Evolutionary conservation across 352 stramenopile genomes (phyloP), one percentile per base, ranked within the genome.

Genomic region (Phytophthora tubulina): DNA sequence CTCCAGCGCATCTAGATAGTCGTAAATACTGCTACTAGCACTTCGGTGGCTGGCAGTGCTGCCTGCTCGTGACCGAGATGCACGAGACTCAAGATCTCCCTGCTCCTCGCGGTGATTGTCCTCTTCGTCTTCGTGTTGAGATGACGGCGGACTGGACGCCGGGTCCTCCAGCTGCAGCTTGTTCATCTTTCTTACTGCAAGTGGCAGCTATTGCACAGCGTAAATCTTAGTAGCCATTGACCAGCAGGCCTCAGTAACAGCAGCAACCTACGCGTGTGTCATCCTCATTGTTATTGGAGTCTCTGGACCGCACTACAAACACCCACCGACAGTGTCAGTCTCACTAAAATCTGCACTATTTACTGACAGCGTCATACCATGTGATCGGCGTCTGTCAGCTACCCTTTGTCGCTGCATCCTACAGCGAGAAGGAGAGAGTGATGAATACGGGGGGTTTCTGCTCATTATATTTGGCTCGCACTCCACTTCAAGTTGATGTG

Each of bases 1-100:
- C 67, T 95, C 88, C 32, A 95, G 55, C 4, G 85, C 75, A 49
- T 95, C 88, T 27, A 95, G 62, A 68, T 92, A 95, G 62, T 93
- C 88, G 57, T 95, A 95, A 57, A 95, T 92, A 55, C 80, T 90
- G 48, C 58, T 73, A 13, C 31, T 76, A 63, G 66, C 14, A 42
- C 72, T 55, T 14, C 67, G 35, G 31, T 72, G 42, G 33, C 65
- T 67, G 36, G 53, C 15, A 49, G 2, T 68, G 32, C 62, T 72
- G 8, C 45, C 64, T 44, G 75, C 38, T 48, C 44, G 58, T 1
- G 80, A 84, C n/a, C 71, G 64, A 4, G 67, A 68, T 1, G 57
- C 46, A 32, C 69, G 64, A n/a, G 70, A 80, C 27, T 76, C 73
- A 4, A 68, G 60, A 36, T 86, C 72, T 6, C 68, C 63, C 13